phyloP scores from a whole-genome alignment of 495 filamentous ascomycete species.

The Aspergillus sparsus region DNA sequence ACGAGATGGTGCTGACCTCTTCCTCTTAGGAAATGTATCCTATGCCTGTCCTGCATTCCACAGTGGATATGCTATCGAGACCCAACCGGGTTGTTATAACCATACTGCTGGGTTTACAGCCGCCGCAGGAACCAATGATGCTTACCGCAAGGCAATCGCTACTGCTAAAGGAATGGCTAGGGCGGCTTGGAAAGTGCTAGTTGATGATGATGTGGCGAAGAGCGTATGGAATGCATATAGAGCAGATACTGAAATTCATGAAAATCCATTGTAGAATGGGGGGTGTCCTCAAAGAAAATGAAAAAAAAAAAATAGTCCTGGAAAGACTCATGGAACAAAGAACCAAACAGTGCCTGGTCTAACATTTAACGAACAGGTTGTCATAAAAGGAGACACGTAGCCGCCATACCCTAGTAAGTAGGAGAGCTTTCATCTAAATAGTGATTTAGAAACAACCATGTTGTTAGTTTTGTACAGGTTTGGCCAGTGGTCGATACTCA shows the following conservation, averaged over 20 bases:
- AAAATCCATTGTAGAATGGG: too few relatives aligned
- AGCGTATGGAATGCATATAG: background rate
- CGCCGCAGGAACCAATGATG: slow-evolving; percentile 2
- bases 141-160: slow-evolving; percentile 1
- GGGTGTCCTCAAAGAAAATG: too few relatives aligned
- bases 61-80: background rate
- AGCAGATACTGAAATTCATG: background rate
- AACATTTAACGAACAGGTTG: too few relatives aligned
- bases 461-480: background rate
- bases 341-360: too few relatives aligned
- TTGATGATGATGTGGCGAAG: slow-evolving; percentile 1
- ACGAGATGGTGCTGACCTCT: background rate
- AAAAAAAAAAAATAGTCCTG: too few relatives aligned
- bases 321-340: too few relatives aligned
- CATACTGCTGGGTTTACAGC: slow-evolving; percentile 3
- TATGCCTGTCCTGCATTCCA: slow-evolving; percentile 10
- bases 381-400: too few relatives aligned
- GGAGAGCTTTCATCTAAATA: too few relatives aligned
- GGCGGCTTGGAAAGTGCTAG: slow-evolving; percentile 9
- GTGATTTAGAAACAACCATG: too few relatives aligned
- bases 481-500: slow-evolving; percentile 61
- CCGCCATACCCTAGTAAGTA: too few relatives aligned
- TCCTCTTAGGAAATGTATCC: background rate
- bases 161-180: slow-evolving; percentile 14
- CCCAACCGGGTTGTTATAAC: background rate